A percentile compares a stretch with the other conserved stretches of the same genome.
Evolutionary conservation across 2,329 filamentous ascomycete species (phyloP).

Genomic region (Fusarium nodosum): DNA sequence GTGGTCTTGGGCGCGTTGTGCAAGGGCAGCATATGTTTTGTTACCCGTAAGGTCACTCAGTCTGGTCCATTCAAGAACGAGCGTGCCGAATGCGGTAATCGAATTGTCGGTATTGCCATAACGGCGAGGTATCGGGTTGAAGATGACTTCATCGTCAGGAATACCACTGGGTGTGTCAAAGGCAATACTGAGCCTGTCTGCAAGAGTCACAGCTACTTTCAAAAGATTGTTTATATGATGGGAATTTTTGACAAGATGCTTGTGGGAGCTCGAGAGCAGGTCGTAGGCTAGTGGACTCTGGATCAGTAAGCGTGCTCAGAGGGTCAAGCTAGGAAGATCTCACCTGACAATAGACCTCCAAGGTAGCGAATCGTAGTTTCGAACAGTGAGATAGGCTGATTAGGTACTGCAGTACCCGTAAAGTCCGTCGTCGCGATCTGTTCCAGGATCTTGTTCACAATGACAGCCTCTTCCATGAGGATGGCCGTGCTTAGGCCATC

Average conservation of each 20-base stretch:
- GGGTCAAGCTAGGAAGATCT: not conserved
- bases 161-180: conserved; percentile 42
- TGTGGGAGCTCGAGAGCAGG: conserved; percentile 27
- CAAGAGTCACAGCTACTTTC: conserved; percentile 9
- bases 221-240: conserved; percentile 6
- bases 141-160: conserved; percentile 41
- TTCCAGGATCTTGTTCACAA: conserved; percentile 35
- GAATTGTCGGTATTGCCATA: conserved; percentile 40
- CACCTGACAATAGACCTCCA: conserved; percentile 36
- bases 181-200: conserved; percentile 36
- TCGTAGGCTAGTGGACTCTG: conserved; percentile 25
- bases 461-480: conserved; percentile 33
- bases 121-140: conserved; percentile 11
- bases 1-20: conserved; percentile 31
- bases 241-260: conserved; percentile 13
- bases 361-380: conserved; percentile 43
- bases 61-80: conserved; percentile 43
- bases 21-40: conserved; percentile 27
- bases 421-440: conserved; percentile 39
- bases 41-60: conserved; percentile 37
- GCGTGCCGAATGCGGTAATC: conserved; percentile 36
- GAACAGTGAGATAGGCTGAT: conserved; percentile 34
- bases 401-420: conserved; percentile 6
- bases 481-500: conserved; percentile 42
- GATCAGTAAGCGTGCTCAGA: not conserved